Evolutionary conservation across 2,329 filamentous ascomycete genomes (phyloP), one percentile per base, ranked within the genome.

Genomic region (Cladosporium sp.): DNA sequence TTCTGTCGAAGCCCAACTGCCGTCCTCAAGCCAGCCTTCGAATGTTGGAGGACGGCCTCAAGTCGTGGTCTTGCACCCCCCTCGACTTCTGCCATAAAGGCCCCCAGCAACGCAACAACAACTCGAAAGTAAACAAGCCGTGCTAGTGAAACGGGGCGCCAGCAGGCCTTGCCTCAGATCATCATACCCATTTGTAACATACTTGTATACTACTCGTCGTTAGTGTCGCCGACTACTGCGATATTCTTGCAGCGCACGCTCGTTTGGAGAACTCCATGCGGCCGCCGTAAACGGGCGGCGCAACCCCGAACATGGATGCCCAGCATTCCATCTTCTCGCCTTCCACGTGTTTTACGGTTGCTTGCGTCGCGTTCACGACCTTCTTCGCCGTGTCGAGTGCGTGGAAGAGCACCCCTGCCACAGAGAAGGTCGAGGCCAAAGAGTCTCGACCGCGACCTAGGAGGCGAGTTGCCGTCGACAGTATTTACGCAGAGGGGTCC

Each of bases 311-410:
- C 61, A 65, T 65, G 64, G 64, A 65, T 52, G 41, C 41, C 26
- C 64, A 65, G 36, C 64, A 65, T 55, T 65, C 64, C 64, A 54
- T 70, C 67, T 64, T 73, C 59, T 66, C 68, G 41, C 71, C 72
- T 28, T 68, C 69, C 14, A 72, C 69, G 36, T 73, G 65, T 60
- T 74, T 73, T 65, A 68, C 68, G 10, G 62, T 74, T 15, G 71
- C 72, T 6, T 74, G 72, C 49, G 66, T 71, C 24, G 69, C 71
- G 12, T 71, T 74, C 55, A 73, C 72, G 7, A 47, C 41, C 41
- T 55, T 71, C 21, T 62, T 74, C 2, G 71, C 71, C 4, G 64
- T 73, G 4, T 68, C 71, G 11, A 68, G 68, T 10, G 61, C 70
- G 15, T 71, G 71, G 71, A 66, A 64, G 32, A 70, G 67, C 26